Evolutionary conservation across 1,139 yeast genomes (phyloP), one percentile per base, ranked within the genome.

Genomic region (Zhuliangozyma parablackwelliae): DNA sequence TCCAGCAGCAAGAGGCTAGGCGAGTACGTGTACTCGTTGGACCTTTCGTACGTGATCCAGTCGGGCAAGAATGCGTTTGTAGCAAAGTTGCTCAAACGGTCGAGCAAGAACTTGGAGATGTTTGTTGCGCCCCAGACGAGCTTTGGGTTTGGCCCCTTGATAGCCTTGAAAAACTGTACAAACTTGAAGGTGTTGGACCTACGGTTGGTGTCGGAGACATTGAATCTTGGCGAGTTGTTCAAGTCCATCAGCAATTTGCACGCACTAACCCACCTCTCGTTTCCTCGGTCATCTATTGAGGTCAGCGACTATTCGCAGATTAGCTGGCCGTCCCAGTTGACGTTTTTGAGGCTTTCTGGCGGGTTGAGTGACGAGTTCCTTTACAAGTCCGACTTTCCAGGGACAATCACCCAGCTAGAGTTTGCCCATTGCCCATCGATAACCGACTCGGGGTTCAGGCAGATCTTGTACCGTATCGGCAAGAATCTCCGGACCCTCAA

Each of bases 111-210:
- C 34, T 61, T 92, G 35, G 72, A 78, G 45, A 65, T 69, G 10
- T 89, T 92, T 52, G 77, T 85, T 7, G 97, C 97, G 0, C 96
- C 97, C 1, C 97, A 90, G 54, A 83, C 97, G 27, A 85, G 95
- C 63, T 90, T 92, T 65, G 97, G 97, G 0, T 73, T 82, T 41
- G 87, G 95, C 1, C 97, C 97, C 1, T 63, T 90, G 47, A 74
- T 88, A 16, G 82, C 95, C 32, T 65, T 92, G 35, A 76, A 85
- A 41, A 69, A 80, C 35, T 92, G 98, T 57, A 63, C 63, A 20
- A 68, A 74, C 30, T 62, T 92, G 38, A 71, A 70, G 41, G 74
- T 80, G 1, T 63, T 92, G 27, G 97, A 92, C 56, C 61, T 92
- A 41, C 75, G 96, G n/a, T 69, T 89, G 29, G 97, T 92, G 1